These are phyloP conservation scores for Nakazawaea ernobii DNA, from an alignment of 805 yeast species.

Conservation along the genomic window DNA sequence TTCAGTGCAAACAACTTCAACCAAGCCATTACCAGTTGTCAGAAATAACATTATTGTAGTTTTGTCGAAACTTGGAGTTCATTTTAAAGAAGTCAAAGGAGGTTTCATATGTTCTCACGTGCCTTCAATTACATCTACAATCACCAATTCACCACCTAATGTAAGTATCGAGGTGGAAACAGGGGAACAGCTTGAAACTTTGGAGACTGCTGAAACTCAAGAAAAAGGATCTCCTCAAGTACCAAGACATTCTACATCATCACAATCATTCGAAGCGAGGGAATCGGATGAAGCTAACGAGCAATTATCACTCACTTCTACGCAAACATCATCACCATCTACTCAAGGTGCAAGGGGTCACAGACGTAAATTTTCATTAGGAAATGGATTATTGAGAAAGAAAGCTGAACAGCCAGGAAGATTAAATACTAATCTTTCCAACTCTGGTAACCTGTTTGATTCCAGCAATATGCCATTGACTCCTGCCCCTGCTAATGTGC, in stretches of 20 bases:
- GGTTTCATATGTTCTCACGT: slow-evolving; percentile 83
- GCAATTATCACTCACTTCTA: slow-evolving; percentile 15
- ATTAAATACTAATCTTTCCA: slow-evolving; percentile 30
- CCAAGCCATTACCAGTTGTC: slow-evolving; percentile 84
- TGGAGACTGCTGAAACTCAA: slow-evolving; percentile 16
- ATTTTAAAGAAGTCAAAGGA: slow-evolving; percentile 85
- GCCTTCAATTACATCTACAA: slow-evolving; percentile 32
- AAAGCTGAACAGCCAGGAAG: slow-evolving; percentile 28
- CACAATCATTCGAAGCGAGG: slow-evolving; percentile 19
- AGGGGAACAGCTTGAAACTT: background rate
- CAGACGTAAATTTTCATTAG: slow-evolving; percentile 59
- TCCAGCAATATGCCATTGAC: slow-evolving; percentile 24
- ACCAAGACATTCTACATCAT: slow-evolving; percentile 31
- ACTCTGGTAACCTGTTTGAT: slow-evolving; percentile 44
- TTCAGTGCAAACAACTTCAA: slow-evolving; percentile 91
- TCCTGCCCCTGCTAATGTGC: slow-evolving; percentile 32
- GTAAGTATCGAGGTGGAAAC: background rate
- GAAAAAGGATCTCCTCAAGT: slow-evolving; percentile 20
- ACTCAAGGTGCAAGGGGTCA: slow-evolving; percentile 30
- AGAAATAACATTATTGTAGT: slow-evolving; percentile 79
- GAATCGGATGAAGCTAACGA: slow-evolving; percentile 29
- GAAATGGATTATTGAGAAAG: slow-evolving; percentile 49
- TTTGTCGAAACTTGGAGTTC: slow-evolving; percentile 69
- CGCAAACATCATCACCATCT: slow-evolving; percentile 7
- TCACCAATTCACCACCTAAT: background rate